phyloP scores from a whole-genome alignment of 208 protist species.

The Leishmania mexicana region DNA sequence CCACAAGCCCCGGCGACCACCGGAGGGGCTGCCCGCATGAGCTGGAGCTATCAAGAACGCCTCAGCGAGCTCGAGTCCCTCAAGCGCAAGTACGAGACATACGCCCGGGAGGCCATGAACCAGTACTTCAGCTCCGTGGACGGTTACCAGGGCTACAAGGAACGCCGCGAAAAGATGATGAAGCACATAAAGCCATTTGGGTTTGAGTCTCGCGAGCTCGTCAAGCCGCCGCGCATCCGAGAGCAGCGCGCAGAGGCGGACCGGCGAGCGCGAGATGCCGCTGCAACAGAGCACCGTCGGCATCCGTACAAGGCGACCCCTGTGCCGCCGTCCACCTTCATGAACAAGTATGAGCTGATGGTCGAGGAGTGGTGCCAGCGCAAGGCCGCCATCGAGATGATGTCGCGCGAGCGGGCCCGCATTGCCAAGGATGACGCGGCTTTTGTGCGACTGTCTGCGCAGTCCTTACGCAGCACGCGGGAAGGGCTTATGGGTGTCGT shows the following conservation, averaged over 20 bases:
- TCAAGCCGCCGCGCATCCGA: slow-evolving; percentile 43
- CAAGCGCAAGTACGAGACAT: slow-evolving; percentile 48
- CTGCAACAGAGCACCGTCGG: slow-evolving; percentile 25
- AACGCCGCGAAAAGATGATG: slow-evolving; percentile 43
- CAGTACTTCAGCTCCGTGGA: slow-evolving; percentile 57
- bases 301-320: slow-evolving; percentile 54
- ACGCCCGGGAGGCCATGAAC: slow-evolving; percentile 54
- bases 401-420: slow-evolving; percentile 65
- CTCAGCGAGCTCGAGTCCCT: slow-evolving; percentile 52
- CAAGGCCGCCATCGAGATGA: slow-evolving; percentile 64
- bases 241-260: slow-evolving; percentile 49
- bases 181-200: slow-evolving; percentile 51
- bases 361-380: slow-evolving; percentile 90
- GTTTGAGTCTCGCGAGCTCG: slow-evolving; percentile 69
- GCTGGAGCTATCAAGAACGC: slow-evolving; percentile 29
- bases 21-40: neutral
- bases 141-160: slow-evolving; percentile 57
- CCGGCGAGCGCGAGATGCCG: slow-evolving; percentile 38
- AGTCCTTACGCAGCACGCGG: slow-evolving; percentile 51
- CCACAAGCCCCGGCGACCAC: neutral
- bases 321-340: slow-evolving; percentile 85
- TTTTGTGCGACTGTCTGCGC: slow-evolving; percentile 53
- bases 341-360: slow-evolving; percentile 92
- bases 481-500: slow-evolving; percentile 57
- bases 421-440: slow-evolving; percentile 54